Base-by-base conservation (phyloP, 2,329 filamentous ascomycete species). In the Pseudogymnoascus sp. region DNA sequence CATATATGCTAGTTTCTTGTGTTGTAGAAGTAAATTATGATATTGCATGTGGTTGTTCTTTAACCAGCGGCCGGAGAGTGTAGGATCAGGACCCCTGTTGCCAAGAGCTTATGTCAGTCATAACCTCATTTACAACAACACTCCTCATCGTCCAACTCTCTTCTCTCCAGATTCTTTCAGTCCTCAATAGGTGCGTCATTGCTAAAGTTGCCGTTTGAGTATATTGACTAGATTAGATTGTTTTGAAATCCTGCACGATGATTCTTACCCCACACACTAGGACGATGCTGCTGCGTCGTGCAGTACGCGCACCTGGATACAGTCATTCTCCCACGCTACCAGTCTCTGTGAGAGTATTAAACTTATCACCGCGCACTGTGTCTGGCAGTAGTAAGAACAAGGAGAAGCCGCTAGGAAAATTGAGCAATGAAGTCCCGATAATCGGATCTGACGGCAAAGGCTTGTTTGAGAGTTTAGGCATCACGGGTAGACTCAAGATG, bases 101-200 rank as follows among this genome's bases (percentile, higher is more conserved):
- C 44, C 44, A 50, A 50, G 44, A 50, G 44, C 26, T 50, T 50
- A 31, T 17, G n/a, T 31, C 44, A 50, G n/a, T 31, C 44, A 50
- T 24, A 26, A 47, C 7, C 3, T 6, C 3, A 5, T 50, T 15
- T 7, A 15, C 26, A 13, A 50, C 8, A 50, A 31, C 17, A 9
- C 44, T 31, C 26, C n/a, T 21, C 21, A 6, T 10, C 44, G 17
- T 17, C 13, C 44, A 31, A 50, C 44, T 31, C 13, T 50, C 44
- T 47, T 15, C 13, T 17, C 24, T 9, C 24, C 24, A 47, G 41
- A 24, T 15, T 29, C 3, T 24, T n/a, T 9, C 9, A 47, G 8
- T 29, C 13, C 24, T 29, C 24, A 9, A 5, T 5, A 47, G 41
- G 41, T 47, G 41, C 24, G 41, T 29, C 41, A 47, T 47, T 29